phyloP scores from a whole-genome alignment of 1,139 yeast genomes.

The Pichia sp. region DNA sequence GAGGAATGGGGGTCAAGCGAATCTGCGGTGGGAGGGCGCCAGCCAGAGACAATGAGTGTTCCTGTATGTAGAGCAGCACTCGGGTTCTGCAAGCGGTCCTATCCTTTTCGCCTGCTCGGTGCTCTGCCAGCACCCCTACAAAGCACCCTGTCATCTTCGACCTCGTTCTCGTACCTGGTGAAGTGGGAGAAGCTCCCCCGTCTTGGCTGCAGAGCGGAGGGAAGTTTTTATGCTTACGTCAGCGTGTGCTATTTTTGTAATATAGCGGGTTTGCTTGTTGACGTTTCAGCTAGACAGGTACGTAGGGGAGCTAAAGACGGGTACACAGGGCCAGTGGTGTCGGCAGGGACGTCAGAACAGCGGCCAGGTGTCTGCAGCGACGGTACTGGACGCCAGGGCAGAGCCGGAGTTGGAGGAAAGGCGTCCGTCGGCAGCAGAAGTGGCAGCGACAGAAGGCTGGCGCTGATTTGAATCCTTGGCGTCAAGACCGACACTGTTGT shows the following conservation, averaged over 20 bases:
- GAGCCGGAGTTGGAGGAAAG: no score
- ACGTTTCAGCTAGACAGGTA: neutral
- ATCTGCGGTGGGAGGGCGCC: neutral
- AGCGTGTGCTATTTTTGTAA: neutral
- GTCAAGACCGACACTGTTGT: neutral
- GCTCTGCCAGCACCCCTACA: no score
- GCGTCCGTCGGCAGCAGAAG: no score
- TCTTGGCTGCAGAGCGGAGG: neutral
- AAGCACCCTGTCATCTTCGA: neutral
- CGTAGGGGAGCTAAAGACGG: no score
- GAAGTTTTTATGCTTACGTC: neutral
- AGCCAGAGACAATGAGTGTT: neutral
- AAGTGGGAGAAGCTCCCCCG: neutral
- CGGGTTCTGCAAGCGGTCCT: neutral
- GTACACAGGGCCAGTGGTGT: neutral
- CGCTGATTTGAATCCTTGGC: neutral
- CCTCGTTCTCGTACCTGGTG: neutral
- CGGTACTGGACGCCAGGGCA: neutral
- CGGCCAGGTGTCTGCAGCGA: neutral
- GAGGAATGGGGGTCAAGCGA: neutral
- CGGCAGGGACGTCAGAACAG: neutral
- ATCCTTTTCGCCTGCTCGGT: neutral
- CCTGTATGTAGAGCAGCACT: neutral
- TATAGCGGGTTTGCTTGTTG: neutral
- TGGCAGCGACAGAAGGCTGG: no score